phyloP scores from a whole-genome alignment of 495 filamentous ascomycete genomes.

The Niebla homalea region DNA sequence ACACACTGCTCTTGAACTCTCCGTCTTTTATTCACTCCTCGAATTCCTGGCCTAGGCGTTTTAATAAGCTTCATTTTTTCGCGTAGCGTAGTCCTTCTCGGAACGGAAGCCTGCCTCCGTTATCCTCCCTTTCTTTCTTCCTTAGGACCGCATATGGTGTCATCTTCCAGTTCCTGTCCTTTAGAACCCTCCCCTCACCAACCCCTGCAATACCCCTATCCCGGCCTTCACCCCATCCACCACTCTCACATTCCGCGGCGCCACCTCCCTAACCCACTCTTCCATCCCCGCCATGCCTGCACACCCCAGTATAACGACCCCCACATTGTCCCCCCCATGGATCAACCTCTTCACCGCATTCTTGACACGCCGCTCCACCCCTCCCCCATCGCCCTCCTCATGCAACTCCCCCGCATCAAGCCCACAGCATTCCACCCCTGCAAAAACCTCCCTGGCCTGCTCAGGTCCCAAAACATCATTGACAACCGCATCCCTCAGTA shows the following conservation, averaged over 20 bases:
- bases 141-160: no score
- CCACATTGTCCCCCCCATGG: conserved; percentile 28
- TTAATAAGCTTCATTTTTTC: no score
- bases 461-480: conserved; percentile 35
- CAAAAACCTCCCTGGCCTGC: conserved; percentile 33
- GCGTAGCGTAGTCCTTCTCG: no score
- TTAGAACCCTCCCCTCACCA: conserved; percentile 3
- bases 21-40: no score
- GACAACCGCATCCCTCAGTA: conserved; percentile 50
- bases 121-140: no score
- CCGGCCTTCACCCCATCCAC: conserved; percentile 79
- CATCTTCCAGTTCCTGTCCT: no score
- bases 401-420: conserved; percentile 74
- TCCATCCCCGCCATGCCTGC: conserved; percentile 91
- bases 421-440: conserved; percentile 73
- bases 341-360: conserved; percentile 57
- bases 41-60: no score
- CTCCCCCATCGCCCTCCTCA: conserved; percentile 43
- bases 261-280: conserved; percentile 58
- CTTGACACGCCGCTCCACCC: conserved; percentile 51
- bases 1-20: no score
- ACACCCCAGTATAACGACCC: conserved; percentile 51
- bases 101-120: no score
- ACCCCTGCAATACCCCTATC: conserved; percentile 42
- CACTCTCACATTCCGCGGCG: conserved; percentile 47